Percentiles rank a stretch among this genome's conserved stretches.
These are phyloP conservation scores for Brassica nigra DNA, from an alignment of 345 rosid genomes.

Conservation along the genomic window DNA sequence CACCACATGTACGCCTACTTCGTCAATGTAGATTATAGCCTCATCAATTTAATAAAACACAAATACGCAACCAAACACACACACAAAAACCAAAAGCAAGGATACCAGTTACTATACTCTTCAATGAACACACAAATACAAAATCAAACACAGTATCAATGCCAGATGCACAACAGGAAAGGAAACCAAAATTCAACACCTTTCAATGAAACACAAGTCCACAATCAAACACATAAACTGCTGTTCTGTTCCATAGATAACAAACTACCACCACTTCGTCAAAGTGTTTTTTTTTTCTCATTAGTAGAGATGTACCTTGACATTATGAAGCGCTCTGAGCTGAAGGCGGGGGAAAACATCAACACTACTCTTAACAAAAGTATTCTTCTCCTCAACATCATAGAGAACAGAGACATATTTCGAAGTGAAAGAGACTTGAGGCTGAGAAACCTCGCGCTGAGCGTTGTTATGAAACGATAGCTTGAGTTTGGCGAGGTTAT, in stretches of 20 bases:
- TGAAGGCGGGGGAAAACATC: conserved; percentile 70
- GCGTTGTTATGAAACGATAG: conserved; percentile 64
- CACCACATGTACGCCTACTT: too few relatives aligned
- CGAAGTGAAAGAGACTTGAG: conserved; percentile 68
- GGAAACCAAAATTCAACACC: not conserved
- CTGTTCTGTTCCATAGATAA: not conserved
- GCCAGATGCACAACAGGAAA: too few relatives aligned
- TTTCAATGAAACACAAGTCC: too few relatives aligned
- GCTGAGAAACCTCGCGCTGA: conserved; percentile 73
- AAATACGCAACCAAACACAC: too few relatives aligned
- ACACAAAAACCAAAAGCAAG: too few relatives aligned
- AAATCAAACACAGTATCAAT: not conserved
- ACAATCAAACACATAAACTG: not conserved
- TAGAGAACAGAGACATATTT: conserved; percentile 69
- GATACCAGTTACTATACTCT: too few relatives aligned
- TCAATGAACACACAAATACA: too few relatives aligned
- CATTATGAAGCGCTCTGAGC: conserved; percentile 74
- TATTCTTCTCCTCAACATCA: conserved; percentile 68
- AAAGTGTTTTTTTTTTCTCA: not conserved
- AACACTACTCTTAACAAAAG: conserved; percentile 57
- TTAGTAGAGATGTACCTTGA: conserved; percentile 55
- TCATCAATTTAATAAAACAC: too few relatives aligned
- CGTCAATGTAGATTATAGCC: too few relatives aligned
- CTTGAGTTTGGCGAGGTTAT: conserved; percentile 79
- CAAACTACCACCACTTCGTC: not conserved